Conservation (phyloP, 2,329 filamentous ascomycete species). For the Fusarium tuaranense region DNA sequence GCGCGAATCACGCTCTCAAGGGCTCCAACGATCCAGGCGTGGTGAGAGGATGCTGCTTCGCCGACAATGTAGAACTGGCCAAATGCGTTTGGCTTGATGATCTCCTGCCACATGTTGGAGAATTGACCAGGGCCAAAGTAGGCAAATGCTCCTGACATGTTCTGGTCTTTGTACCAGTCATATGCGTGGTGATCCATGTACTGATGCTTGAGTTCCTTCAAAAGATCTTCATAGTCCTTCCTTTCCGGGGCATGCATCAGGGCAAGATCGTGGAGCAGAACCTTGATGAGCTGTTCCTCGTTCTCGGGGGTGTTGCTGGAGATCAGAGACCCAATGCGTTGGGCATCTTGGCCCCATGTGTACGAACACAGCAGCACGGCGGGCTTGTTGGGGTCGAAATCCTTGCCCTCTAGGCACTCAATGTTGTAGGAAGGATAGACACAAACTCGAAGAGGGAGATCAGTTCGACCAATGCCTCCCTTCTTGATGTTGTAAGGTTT, state of each 20-base stretch:
- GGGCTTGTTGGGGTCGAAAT: slow-evolving; percentile 12
- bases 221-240: slow-evolving; percentile 2
- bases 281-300: slow-evolving; percentile 19
- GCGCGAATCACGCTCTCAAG: slow-evolving; percentile 37
- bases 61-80: slow-evolving; percentile 36
- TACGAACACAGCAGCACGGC: slow-evolving; percentile 37
- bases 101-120: slow-evolving; percentile 40
- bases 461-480: slow-evolving; percentile 33
- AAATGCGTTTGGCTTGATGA: slow-evolving; percentile 38
- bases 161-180: slow-evolving; percentile 37
- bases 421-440: slow-evolving; percentile 50
- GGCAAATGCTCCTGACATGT: slow-evolving; percentile 40
- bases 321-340: slow-evolving; percentile 29
- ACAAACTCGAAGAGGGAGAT: slow-evolving; percentile 47
- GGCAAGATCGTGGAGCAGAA: slow-evolving; percentile 30
- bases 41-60: slow-evolving; percentile 35
- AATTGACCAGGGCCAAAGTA: slow-evolving; percentile 37
- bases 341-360: slow-evolving; percentile 37
- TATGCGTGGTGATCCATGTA: slow-evolving; percentile 32
- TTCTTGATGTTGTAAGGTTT: not conserved
- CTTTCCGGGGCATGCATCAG: slow-evolving; percentile 19
- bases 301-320: slow-evolving; percentile 18
- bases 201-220: not conserved
- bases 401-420: not conserved
- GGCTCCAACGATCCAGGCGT: slow-evolving; percentile 39